Conservation (phyloP, 2,329 filamentous ascomycete species). For the Sporothrix pseudoabietina region DNA sequence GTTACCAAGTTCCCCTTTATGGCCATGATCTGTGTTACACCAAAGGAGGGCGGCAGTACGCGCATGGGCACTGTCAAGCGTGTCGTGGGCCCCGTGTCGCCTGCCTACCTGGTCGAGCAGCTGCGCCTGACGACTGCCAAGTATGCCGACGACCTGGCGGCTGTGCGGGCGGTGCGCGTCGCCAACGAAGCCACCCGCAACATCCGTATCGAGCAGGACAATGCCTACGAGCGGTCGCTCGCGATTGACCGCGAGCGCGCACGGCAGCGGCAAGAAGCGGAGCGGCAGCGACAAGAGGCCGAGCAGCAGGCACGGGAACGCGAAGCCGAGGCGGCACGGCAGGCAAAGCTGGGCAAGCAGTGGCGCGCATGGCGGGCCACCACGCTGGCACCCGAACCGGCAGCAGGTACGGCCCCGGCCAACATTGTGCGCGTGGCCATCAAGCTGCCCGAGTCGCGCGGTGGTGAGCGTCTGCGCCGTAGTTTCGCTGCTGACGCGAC, state of each 20-base stretch:
- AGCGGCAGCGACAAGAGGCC: conserved; percentile 54
- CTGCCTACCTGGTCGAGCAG: conserved; percentile 73
- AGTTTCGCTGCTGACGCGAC: conserved; percentile 66
- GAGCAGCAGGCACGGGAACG: conserved; percentile 62
- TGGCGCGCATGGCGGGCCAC: conserved; percentile 82
- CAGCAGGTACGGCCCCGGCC: conserved; percentile 52
- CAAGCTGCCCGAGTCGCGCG: conserved; percentile 61
- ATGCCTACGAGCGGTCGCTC: conserved; percentile 88
- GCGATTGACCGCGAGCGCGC: conserved; percentile 86
- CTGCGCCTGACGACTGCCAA: conserved; percentile 72
- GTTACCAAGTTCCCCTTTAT: conserved; percentile 94
- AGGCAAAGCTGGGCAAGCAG: conserved; percentile 47
- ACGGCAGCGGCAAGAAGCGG: conserved; percentile 68
- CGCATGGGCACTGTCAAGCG: conserved; percentile 89
- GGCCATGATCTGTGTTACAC: conserved; percentile 82
- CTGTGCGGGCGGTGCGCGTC: conserved; percentile 72
- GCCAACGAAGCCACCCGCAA: conserved; percentile 80
- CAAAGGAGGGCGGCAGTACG: conserved; percentile 68
- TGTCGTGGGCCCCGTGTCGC: conserved; percentile 69
- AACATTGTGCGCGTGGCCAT: conserved; percentile 72
- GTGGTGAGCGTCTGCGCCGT: conserved; percentile 73
- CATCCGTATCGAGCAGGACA: conserved; percentile 85
- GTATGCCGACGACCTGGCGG: conserved; percentile 73
- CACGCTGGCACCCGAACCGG: conserved; percentile 66
- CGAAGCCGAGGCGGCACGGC: conserved; percentile 61